Evolutionary conservation across 2,329 filamentous ascomycete genomes (phyloP), one percentile per base, ranked within the genome.

Genomic region (Hypoxylon sp.): DNA sequence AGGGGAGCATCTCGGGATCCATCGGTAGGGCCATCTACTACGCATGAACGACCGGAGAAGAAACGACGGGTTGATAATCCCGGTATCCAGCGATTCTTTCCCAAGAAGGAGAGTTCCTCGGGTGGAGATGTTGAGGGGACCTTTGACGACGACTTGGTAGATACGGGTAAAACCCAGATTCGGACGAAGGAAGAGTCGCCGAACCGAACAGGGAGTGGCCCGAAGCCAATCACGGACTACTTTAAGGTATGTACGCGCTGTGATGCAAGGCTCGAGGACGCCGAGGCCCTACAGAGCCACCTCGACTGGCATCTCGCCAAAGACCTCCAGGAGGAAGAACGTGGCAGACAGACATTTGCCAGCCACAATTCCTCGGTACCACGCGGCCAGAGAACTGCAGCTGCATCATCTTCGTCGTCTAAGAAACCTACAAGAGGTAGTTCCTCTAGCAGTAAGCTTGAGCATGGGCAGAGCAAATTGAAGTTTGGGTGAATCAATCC

Each of bases 291-390:
- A 51, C 87, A 90, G 72, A 95, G 92, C 80, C 96, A 99, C 79
- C 85, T 91, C 60, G 96, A 99, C 79, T 98, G 95, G 91, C 96
- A 99, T 81, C 91, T 97, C 81, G 96, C 96, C 50, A 93, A 92
- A 81, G 92, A 95, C 74, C 85, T 99, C 31, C 91, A 95, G 71
- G 86, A 90, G 2, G 80, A 85, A 64, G 85, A 91, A 81, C 85
- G 85, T 84, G 84, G 81, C 80, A 82, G 73, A 65, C 75, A 79
- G 67, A 75, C 79, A 83, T 83, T 85, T 79, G 84, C 77, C 72
- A 80, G 79, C 60, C 78, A 77, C 60, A 79, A 77, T 65, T 67
- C 71, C 70, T 73, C 69, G 64, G 77, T 73, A 73, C 75, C 76
- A 73, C 79, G 78, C 75, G 69, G 77, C 75, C 75, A 80, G 67